Percentiles rank a stretch among this genome's conserved stretches.
Conservation (phyloP, 2,329 filamentous ascomycete genomes). For the Phialophora macrospora region DNA sequence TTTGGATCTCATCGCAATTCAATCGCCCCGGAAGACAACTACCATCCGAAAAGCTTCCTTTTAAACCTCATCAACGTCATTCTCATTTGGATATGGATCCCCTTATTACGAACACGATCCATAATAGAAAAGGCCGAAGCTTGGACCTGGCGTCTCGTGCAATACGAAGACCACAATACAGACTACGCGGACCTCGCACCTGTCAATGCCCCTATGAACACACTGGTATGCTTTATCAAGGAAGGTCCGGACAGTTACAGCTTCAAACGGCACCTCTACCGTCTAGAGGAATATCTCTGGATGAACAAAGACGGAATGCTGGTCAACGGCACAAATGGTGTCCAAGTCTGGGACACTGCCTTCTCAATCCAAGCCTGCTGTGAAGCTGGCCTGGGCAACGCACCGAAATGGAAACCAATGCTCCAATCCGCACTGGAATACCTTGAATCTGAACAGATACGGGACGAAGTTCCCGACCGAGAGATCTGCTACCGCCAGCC, state of each 20-base stretch:
- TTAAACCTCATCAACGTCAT: slow-evolving; percentile 79
- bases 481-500: slow-evolving; percentile 84
- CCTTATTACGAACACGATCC: slow-evolving; percentile 70
- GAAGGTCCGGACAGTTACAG: slow-evolving; percentile 76
- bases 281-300: slow-evolving; percentile 87
- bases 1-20: slow-evolving; percentile 80
- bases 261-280: slow-evolving; percentile 77
- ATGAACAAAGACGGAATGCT: slow-evolving; percentile 91
- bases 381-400: slow-evolving; percentile 76
- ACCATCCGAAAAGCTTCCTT: slow-evolving; percentile 87
- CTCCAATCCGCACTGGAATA: slow-evolving; percentile 80
- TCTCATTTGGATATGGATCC: slow-evolving; percentile 78
- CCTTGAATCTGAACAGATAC: slow-evolving; percentile 88
- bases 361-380: slow-evolving; percentile 84
- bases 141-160: slow-evolving; percentile 80
- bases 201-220: slow-evolving; percentile 88
- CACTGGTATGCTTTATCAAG: slow-evolving; percentile 80
- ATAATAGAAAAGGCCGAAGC: slow-evolving; percentile 75
- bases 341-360: slow-evolving; percentile 95
- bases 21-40: slow-evolving; percentile 81
- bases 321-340: slow-evolving; percentile 95
- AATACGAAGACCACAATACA: slow-evolving; percentile 92
- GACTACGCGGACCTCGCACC: slow-evolving; percentile 84
- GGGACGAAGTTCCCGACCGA: slow-evolving; percentile 78
- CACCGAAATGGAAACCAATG: slow-evolving; percentile 81